Base-by-base conservation (phyloP, 768 basidiomycete genomes). In the Suillus hirtellus region DNA sequence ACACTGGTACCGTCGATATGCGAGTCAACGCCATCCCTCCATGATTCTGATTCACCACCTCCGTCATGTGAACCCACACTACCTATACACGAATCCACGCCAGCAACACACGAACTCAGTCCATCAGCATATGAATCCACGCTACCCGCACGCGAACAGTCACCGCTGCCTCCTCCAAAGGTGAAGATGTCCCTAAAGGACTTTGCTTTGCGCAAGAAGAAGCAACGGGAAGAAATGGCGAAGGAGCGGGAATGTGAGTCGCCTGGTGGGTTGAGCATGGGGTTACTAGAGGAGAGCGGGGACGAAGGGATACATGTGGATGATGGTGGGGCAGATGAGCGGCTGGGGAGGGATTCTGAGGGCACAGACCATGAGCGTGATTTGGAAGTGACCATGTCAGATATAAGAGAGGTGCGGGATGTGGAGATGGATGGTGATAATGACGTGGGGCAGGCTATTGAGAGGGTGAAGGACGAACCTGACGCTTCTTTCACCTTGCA, bases 111-210 rank as follows among this genome's bases (percentile, higher is more conserved):
- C n/a, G 69, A 70, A 43, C 60, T 63, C 37, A 66, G 62, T 52
- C 17, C 19, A 24, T 31, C 63, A 21, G 62, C 67, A 21, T 27
- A 59, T 19, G 70, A 56, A 14, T 59, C 65, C 44, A 34, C 55
- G 2, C 65, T 60, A 21, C 61, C 59, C 27, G 12, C 56, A 42
- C 67, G 47, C 19, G 71, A 68, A 4, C 68, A 66, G 2, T 78
- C 76, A 1, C 73, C 74, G 0, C 75, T 72, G 14, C 75, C 76
- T 7, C 73, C 74, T 14, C 84, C 84, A 55, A 85, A 86, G 50
- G 85, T 86, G 66, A 80, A 81, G 63, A 67, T 86, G 72, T 84
- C 86, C 0, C 70, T 88, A 55, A 83, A 82, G 66, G 86, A 88
- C 64, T 88, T 86, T 66, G 83, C 80, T 37, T 61, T 82, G 37